Evolutionary conservation across 352 stramenopile species (phyloP).

Genomic region (Globisporangium paddicum): DNA sequence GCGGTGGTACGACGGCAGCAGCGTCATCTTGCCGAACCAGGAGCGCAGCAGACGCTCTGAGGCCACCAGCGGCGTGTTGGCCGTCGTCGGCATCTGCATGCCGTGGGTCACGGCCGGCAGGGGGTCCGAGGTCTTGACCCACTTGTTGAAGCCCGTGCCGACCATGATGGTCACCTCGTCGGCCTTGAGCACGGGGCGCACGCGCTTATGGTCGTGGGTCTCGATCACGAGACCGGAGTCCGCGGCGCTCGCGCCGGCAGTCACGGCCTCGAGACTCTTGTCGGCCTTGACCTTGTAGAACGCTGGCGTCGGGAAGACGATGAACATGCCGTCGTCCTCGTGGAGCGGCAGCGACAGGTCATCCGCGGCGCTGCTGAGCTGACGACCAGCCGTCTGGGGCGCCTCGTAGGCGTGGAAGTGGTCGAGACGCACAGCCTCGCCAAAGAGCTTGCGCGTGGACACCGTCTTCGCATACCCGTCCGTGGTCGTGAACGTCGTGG

Average conservation of each 20-base stretch:
- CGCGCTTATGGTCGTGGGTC: constrained; percentile 28
- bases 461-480: constrained; percentile 33
- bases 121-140: constrained; percentile 37
- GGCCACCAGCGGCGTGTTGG: constrained; percentile 15
- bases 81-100: constrained; percentile 44
- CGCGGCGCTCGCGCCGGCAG: constrained; percentile 22
- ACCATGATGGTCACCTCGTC: constrained; percentile 59
- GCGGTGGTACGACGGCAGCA: constrained; percentile 47
- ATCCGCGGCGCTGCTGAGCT: constrained; percentile 6
- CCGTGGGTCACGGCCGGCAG: constrained; percentile 53
- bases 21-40: constrained; percentile 64
- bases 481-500: constrained; percentile 32
- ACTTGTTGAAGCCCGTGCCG: constrained; percentile 49
- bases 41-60: constrained; percentile 33
- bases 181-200: constrained; percentile 43
- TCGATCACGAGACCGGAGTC: constrained; percentile 56
- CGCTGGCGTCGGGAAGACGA: constrained; percentile 40
- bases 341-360: constrained; percentile 50
- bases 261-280: constrained; percentile 17
- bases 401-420: constrained; percentile 61
- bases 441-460: constrained; percentile 45
- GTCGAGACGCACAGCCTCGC: constrained; percentile 48
- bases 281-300: constrained; percentile 48
- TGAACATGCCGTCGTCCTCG: constrained; percentile 57
- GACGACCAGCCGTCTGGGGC: constrained; percentile 9